Evolutionary conservation across 2,329 filamentous ascomycete genomes (phyloP).

Genomic region (Ceratocystis papillata): DNA sequence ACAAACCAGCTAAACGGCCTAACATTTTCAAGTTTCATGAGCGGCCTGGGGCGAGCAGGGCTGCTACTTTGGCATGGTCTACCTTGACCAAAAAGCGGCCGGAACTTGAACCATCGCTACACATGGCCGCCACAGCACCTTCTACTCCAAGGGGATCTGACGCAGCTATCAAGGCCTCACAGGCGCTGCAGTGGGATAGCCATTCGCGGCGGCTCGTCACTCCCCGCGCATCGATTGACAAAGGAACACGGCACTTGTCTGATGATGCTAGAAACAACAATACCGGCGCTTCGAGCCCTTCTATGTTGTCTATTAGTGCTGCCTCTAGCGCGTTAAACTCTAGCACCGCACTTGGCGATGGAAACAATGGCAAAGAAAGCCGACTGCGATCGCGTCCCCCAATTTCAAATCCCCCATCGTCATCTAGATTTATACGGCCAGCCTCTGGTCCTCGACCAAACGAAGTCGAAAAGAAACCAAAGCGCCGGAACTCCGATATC

Average conservation of each 20-base stretch:
- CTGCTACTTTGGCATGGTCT: conserved; percentile 52
- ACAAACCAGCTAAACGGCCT: conserved; percentile 36
- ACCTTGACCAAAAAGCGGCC: conserved; percentile 32
- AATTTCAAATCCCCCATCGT: conserved; percentile 20
- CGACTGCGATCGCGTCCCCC: conserved; percentile 16
- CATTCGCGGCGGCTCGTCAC: conserved; percentile 43
- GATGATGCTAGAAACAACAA: conserved; percentile 32
- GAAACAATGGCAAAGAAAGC: conserved; percentile 13
- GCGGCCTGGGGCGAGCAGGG: conserved; percentile 45
- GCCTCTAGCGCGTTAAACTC: conserved; percentile 44
- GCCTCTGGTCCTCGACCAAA: background rate
- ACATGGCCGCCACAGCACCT: conserved; percentile 24
- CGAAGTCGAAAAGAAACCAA: conserved; percentile 18
- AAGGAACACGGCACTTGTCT: conserved; percentile 26
- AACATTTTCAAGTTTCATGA: conserved; percentile 27
- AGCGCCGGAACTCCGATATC: conserved; percentile 12
- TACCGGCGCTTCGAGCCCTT: conserved; percentile 36
- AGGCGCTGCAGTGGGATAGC: conserved; percentile 42
- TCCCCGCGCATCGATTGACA: conserved; percentile 20
- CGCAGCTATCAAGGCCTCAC: conserved; percentile 24
- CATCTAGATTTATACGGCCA: conserved; percentile 21
- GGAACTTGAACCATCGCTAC: conserved; percentile 26
- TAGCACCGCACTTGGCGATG: conserved; percentile 21
- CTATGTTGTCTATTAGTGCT: conserved; percentile 44
- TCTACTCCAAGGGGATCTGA: conserved; percentile 29